A percentile compares a stretch with the other conserved stretches of the same genome.
phyloP scores from a whole-genome alignment of 2,329 filamentous ascomycete genomes.

The Fusarium sp. region DNA sequence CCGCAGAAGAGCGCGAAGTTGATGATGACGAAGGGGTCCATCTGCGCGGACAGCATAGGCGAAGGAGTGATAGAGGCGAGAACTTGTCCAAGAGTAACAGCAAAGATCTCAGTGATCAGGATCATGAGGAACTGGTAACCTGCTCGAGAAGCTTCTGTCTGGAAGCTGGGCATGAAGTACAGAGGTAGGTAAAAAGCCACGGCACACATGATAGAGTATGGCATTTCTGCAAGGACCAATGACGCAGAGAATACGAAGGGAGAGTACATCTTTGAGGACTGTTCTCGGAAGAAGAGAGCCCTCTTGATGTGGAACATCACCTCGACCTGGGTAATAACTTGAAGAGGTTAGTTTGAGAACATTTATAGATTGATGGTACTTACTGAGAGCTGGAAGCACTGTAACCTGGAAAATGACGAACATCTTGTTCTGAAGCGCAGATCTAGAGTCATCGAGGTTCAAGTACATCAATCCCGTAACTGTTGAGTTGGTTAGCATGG shows the following conservation, averaged over 20 bases:
- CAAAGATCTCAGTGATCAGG: conserved; percentile 85
- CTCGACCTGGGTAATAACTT: conserved; percentile 82
- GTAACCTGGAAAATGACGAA: conserved; percentile 94
- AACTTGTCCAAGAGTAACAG: conserved; percentile 81
- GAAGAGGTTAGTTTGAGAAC: no score
- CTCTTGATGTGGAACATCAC: conserved; percentile 82
- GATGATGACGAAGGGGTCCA: conserved; percentile 87
- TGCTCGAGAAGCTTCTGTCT: conserved; percentile 71
- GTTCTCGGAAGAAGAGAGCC: conserved; percentile 87
- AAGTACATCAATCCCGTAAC: conserved; percentile 84
- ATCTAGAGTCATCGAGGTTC: conserved; percentile 79
- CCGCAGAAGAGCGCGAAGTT: conserved; percentile 89
- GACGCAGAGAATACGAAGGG: conserved; percentile 81
- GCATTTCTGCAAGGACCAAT: conserved; percentile 86
- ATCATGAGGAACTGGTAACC: conserved; percentile 91
- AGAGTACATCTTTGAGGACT: conserved; percentile 87
- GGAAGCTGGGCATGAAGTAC: conserved; percentile 87
- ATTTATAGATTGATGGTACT: no score
- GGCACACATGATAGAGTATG: conserved; percentile 84
- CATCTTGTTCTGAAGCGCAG: conserved; percentile 84
- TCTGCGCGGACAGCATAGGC: conserved; percentile 81
- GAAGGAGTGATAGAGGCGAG: conserved; percentile 82
- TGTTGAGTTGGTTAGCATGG: neutral
- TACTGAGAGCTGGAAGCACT: conserved; percentile 79
- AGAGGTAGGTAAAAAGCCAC: conserved; percentile 84